phyloP scores from a whole-genome alignment of 2,329 filamentous ascomycete genomes.

The Paecilomyces fulvus region DNA sequence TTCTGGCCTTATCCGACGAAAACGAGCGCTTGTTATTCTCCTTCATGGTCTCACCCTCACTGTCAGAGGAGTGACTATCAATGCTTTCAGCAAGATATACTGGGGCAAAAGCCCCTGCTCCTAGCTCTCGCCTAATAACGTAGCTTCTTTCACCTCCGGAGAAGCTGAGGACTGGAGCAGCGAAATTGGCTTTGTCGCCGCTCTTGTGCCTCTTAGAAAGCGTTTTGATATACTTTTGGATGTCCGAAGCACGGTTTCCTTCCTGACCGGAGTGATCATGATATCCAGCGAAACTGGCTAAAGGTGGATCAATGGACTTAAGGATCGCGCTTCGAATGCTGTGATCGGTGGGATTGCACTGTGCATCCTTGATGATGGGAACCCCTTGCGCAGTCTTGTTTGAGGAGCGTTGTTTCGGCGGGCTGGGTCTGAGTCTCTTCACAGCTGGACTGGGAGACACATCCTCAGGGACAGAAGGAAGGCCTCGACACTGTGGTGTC shows the following conservation, averaged over 20 bases:
- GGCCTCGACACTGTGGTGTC: constrained; percentile 42
- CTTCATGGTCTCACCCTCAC: constrained; percentile 25
- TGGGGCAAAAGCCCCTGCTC: constrained; percentile 87
- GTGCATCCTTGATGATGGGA: constrained; percentile 68
- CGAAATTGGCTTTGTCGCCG: constrained; percentile 51
- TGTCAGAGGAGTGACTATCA: constrained; percentile 36
- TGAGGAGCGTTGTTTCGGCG: constrained; percentile 10
- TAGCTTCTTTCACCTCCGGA: constrained; percentile 59
- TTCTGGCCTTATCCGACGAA: constrained; percentile 40
- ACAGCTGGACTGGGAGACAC: constrained; percentile 28
- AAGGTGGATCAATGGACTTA: constrained; percentile 60
- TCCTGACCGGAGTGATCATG: constrained; percentile 59
- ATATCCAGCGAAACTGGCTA: constrained; percentile 70
- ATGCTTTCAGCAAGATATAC: constrained; percentile 83
- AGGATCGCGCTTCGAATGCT: constrained; percentile 66
- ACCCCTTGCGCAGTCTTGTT: constrained; percentile 29
- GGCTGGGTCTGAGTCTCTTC: constrained; percentile 25
- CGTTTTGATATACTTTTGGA: constrained; percentile 72
- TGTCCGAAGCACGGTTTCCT: constrained; percentile 62
- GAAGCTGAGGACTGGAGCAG: constrained; percentile 61
- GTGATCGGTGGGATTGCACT: constrained; percentile 87
- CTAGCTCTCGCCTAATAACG: constrained; percentile 73
- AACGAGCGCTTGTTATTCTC: constrained; percentile 45
- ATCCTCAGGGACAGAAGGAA: constrained; percentile 23
- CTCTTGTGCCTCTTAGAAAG: constrained; percentile 43